Percentiles rank a stretch among this genome's conserved stretches.
phyloP scores from a whole-genome alignment of 2,329 filamentous ascomycete genomes.

The Sporothrix schenckii region DNA sequence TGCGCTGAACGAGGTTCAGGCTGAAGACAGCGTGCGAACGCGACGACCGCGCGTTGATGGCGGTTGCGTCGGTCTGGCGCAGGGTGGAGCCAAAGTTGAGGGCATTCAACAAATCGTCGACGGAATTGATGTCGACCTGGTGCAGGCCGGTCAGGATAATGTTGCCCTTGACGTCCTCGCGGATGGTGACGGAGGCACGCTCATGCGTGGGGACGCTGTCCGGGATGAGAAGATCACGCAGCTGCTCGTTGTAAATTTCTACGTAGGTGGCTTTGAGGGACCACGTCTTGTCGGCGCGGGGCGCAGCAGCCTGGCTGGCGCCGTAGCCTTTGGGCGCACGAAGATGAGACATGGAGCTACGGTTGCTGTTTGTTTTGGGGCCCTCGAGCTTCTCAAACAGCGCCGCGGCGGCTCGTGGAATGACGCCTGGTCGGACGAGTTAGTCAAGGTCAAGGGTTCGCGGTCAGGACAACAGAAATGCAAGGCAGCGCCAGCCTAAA shows the following conservation, averaged over 20 bases:
- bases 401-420: constrained; percentile 82
- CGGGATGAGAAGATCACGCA: constrained; percentile 84
- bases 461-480: not conserved
- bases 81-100: constrained; percentile 92
- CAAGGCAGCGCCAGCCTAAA: not conserved
- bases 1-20: constrained; percentile 87
- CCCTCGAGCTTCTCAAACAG: constrained; percentile 87
- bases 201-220: constrained; percentile 71
- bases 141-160: constrained; percentile 90
- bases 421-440: constrained; percentile 67
- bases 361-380: constrained; percentile 51
- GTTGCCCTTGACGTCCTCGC: constrained; percentile 91
- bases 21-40: constrained; percentile 98
- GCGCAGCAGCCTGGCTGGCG: constrained; percentile 50
- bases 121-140: constrained; percentile 84
- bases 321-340: constrained; percentile 78
- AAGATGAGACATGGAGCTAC: constrained; percentile 74
- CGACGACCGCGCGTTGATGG: constrained; percentile 96
- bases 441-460: constrained; percentile 8
- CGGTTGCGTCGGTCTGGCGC: constrained; percentile 93
- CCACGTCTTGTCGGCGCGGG: constrained; percentile 74
- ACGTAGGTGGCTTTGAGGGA: constrained; percentile 92
- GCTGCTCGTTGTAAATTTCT: constrained; percentile 96
- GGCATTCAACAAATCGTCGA: constrained; percentile 85
- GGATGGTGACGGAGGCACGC: constrained; percentile 80